Conservation (phyloP, 345 rosid genomes). For the Clausena lansium region DNA sequence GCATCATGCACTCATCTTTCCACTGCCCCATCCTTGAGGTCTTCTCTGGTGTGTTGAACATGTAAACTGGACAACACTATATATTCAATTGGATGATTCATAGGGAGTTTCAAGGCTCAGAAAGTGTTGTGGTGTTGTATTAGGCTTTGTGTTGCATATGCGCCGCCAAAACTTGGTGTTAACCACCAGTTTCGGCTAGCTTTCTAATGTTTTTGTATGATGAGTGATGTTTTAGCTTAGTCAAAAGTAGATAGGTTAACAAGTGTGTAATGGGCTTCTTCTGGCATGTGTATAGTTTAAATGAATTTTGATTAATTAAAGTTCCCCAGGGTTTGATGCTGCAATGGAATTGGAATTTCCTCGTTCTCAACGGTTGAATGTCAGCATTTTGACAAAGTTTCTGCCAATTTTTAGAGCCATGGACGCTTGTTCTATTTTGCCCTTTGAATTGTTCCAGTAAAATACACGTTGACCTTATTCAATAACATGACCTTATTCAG, state of each 20-base stretch:
- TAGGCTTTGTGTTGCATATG: background rate
- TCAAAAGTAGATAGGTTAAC: slow-evolving; percentile 5
- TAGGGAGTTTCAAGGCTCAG: background rate
- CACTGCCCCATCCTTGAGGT: slow-evolving; percentile 46
- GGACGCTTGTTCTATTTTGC: background rate
- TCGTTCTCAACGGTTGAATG: background rate
- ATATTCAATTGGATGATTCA: background rate
- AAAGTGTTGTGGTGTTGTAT: background rate
- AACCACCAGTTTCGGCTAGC: background rate
- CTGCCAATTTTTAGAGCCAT: background rate
- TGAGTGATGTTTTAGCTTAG: background rate
- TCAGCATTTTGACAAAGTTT: background rate
- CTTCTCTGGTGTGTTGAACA: slow-evolving; percentile 58
- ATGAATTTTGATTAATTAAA: slow-evolving; percentile 19
- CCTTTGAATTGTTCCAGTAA: background rate
- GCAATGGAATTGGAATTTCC: background rate
- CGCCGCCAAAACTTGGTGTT: slow-evolving; percentile 1
- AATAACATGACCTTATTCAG: too few species aligned
- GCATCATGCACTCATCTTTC: slow-evolving; percentile 61
- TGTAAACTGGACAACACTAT: background rate
- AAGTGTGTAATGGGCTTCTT: slow-evolving; percentile 14
- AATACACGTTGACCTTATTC: too few species aligned
- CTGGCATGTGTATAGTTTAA: slow-evolving; percentile 22
- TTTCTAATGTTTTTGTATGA: slow-evolving; percentile 10
- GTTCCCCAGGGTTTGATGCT: slow-evolving; percentile 18